These are phyloP conservation scores for Tulasnella sp. DNA, from an alignment of 768 basidiomycete species.

Conservation along the genomic window DNA sequence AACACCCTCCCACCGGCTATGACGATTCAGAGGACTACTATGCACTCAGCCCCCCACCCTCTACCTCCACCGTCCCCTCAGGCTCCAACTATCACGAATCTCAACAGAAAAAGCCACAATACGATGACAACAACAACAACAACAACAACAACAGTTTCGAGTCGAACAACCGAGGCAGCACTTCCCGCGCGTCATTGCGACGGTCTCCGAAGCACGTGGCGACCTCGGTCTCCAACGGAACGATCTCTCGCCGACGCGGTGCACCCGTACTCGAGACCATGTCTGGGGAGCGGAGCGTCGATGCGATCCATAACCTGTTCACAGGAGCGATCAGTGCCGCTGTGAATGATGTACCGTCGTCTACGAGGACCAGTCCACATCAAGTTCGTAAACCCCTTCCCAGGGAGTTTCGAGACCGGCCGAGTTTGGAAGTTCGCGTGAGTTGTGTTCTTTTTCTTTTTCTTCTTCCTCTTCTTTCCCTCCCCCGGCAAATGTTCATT, in stretches of 20 bases:
- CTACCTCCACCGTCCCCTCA: not conserved
- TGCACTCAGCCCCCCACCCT: not conserved
- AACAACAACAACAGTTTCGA: not conserved
- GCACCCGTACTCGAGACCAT: not conserved
- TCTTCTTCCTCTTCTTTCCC: too few species aligned
- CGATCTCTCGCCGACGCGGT: constrained; percentile 2
- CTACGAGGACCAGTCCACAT: constrained; percentile 42
- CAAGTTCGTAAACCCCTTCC: constrained; percentile 42
- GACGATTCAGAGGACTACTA: not conserved
- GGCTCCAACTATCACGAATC: not conserved
- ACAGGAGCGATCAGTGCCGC: constrained; percentile 33
- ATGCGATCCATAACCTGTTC: constrained; percentile 5
- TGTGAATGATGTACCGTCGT: constrained; percentile 51
- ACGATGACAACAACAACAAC: not conserved
- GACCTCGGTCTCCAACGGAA: constrained; percentile 2
- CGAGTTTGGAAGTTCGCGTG: constrained; percentile 35
- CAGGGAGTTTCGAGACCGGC: constrained; percentile 36
- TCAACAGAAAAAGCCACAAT: not conserved
- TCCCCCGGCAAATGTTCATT: too few species aligned
- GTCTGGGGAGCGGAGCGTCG: too few species aligned
- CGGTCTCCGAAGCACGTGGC: not conserved
- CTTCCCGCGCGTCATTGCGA: not conserved
- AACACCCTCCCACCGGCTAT: not conserved
- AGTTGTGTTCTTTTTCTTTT: constrained; percentile 18
- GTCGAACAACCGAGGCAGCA: not conserved